These are phyloP conservation scores for Gynochthodes officinalis DNA, from an alignment of 257 asterid genomes.

Conservation along the genomic window DNA sequence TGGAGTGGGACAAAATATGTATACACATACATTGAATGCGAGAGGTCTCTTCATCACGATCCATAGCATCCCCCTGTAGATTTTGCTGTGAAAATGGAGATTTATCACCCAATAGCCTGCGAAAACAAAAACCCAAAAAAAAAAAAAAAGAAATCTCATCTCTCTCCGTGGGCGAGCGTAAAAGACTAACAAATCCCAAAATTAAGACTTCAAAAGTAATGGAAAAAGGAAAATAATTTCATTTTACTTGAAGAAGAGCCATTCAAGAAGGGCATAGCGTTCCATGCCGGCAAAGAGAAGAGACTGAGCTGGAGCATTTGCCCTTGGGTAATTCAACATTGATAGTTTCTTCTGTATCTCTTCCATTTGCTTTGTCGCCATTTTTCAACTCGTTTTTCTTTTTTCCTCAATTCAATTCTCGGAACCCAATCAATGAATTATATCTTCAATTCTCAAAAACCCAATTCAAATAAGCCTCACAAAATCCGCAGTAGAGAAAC, in stretches of 20 bases:
- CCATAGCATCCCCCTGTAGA: conserved; percentile 86
- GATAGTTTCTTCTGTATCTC: conserved; percentile 77
- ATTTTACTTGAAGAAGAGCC: conserved; percentile 90
- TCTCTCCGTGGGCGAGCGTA: too few relatives aligned
- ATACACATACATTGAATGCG: conserved; percentile 72
- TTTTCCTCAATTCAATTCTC: neutral
- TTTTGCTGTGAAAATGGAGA: conserved; percentile 97
- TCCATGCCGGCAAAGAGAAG: conserved; percentile 99
- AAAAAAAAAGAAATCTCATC: too few relatives aligned
- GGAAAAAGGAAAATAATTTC: neutral
- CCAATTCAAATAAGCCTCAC: neutral
- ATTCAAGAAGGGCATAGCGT: conserved; percentile 95
- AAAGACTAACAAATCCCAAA: neutral
- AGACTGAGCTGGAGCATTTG: conserved; percentile 91
- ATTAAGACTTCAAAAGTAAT: neutral
- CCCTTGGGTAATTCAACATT: conserved; percentile 66
- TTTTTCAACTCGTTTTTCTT: conserved; percentile 2
- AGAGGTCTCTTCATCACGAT: conserved; percentile 94
- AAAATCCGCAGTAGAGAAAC: neutral
- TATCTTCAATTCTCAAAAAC: neutral
- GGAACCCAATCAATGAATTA: neutral
- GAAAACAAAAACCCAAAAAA: conserved; percentile 9
- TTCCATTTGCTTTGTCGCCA: conserved; percentile 95
- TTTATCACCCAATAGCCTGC: conserved; percentile 87
- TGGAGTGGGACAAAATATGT: neutral